These are phyloP conservation scores for Pichiaceae sp. DNA, from an alignment of 1,139 yeast species.

Conservation along the genomic window DNA sequence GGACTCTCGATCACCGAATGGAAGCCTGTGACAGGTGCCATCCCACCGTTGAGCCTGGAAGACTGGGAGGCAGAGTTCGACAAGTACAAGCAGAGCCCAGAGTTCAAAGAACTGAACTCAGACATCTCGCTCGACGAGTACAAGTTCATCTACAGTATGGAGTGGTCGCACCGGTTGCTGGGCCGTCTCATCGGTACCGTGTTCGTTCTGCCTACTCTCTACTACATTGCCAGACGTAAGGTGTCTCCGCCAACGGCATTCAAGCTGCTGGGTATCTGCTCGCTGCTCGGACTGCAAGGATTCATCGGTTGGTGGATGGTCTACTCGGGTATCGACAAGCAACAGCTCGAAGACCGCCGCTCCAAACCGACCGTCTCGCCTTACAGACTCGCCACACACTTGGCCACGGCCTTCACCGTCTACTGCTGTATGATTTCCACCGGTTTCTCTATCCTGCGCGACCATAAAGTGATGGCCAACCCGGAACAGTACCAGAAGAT, in stretches of 20 bases:
- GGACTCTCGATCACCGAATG: conserved; percentile 97
- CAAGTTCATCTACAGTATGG: conserved; percentile 93
- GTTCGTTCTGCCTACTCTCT: conserved; percentile 77
- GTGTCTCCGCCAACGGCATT: conserved; percentile 65
- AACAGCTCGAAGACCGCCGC: conserved; percentile 68
- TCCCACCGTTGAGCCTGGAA: conserved; percentile 73
- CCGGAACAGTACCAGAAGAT: conserved; percentile 46
- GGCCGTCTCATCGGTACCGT: conserved; percentile 86
- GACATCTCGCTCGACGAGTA: conserved; percentile 89
- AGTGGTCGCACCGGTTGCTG: conserved; percentile 92
- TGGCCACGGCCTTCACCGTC: conserved; percentile 86
- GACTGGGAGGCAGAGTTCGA: conserved; percentile 85
- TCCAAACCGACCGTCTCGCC: conserved; percentile 95
- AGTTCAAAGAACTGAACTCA: conserved; percentile 80
- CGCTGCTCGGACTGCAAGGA: conserved; percentile 84
- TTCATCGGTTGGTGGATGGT: conserved; percentile 99
- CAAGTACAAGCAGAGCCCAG: conserved; percentile 82
- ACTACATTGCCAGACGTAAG: conserved; percentile 59
- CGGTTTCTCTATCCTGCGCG: conserved; percentile 75
- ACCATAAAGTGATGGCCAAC: conserved; percentile 56
- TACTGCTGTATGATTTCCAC: conserved; percentile 88
- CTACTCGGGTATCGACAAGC: conserved; percentile 83
- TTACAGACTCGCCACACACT: conserved; percentile 87
- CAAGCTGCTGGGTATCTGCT: conserved; percentile 64
- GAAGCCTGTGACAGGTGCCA: conserved; percentile 93